Evolutionary conservation across 1,284 basidiomycete genomes (phyloP).

Genomic region (Irpex sp.): DNA sequence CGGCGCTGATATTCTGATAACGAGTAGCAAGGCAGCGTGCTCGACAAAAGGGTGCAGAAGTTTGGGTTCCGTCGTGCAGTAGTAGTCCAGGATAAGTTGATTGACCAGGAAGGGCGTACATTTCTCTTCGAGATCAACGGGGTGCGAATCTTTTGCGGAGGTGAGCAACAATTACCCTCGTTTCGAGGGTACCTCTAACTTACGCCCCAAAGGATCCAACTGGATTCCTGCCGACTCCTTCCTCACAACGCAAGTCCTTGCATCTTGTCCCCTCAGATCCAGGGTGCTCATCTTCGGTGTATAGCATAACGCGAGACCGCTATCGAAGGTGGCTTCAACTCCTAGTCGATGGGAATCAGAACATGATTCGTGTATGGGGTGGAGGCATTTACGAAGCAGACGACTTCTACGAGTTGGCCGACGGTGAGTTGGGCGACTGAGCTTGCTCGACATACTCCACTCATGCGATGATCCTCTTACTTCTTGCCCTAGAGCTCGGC

Average conservation of each 20-base stretch:
- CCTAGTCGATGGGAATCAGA: conserved; percentile 75
- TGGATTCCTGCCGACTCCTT: conserved; percentile 93
- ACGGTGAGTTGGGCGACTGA: conserved; percentile 41
- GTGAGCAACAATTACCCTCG: conserved; percentile 26
- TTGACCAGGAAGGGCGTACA: conserved; percentile 67
- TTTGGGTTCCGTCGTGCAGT: conserved; percentile 73
- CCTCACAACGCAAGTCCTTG: conserved; percentile 58
- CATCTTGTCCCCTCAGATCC: not conserved
- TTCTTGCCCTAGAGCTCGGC: conserved; percentile 39
- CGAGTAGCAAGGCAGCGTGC: conserved; percentile 38
- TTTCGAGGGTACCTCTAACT: not conserved
- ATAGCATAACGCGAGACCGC: conserved; percentile 37
- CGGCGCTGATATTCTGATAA: not conserved
- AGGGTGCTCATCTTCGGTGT: not conserved
- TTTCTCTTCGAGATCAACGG: conserved; percentile 91
- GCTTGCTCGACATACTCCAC: not conserved
- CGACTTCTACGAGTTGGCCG: conserved; percentile 74
- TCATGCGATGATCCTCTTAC: not conserved
- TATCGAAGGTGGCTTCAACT: conserved; percentile 73
- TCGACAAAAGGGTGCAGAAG: conserved; percentile 50
- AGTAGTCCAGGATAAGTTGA: conserved; percentile 70
- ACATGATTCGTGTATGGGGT: conserved; percentile 82
- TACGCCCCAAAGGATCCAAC: conserved; percentile 55
- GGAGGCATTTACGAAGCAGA: conserved; percentile 81
- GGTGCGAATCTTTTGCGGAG: conserved; percentile 82